Conservation (phyloP, 2,329 filamentous ascomycete species). For the Aspergillus quadricinctus region DNA sequence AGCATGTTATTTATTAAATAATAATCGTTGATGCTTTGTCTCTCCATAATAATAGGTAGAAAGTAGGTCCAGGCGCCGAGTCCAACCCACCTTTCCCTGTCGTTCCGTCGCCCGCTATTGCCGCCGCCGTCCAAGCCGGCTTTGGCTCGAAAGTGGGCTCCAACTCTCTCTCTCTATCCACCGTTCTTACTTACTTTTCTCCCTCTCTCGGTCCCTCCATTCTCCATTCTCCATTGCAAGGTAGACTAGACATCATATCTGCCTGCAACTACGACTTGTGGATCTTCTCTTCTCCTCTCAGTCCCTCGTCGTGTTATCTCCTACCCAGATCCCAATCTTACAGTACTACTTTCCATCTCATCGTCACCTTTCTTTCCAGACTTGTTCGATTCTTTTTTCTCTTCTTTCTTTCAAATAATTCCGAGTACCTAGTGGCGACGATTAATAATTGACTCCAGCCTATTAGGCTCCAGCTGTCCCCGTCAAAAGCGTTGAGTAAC, state of each 20-base stretch:
- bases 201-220: background rate
- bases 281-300: constrained; percentile 4
- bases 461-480: constrained; percentile 9
- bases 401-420: background rate
- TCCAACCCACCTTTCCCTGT: background rate
- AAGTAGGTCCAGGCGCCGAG: too few species aligned
- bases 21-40: background rate
- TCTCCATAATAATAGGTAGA: too few species aligned
- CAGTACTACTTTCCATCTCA: constrained; percentile 1
- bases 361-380: constrained; percentile 3
- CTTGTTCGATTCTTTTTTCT: background rate
- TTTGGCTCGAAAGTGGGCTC: constrained; percentile 14
- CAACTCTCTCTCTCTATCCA: constrained; percentile 8
- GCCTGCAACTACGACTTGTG: background rate
- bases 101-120: constrained; percentile 17
- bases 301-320: constrained; percentile 5
- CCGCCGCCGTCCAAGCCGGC: constrained; percentile 15
- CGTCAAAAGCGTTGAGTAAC: constrained; percentile 14
- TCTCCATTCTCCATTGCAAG: constrained; percentile 2
- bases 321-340: background rate
- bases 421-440: background rate
- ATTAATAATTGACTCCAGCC: constrained; percentile 6
- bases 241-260: constrained; percentile 9
- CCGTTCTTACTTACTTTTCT: constrained; percentile 9
- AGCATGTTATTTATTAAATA: background rate